Base-by-base conservation (phyloP, 805 yeast species). In the Nakazawaea ishiwadae region DNA sequence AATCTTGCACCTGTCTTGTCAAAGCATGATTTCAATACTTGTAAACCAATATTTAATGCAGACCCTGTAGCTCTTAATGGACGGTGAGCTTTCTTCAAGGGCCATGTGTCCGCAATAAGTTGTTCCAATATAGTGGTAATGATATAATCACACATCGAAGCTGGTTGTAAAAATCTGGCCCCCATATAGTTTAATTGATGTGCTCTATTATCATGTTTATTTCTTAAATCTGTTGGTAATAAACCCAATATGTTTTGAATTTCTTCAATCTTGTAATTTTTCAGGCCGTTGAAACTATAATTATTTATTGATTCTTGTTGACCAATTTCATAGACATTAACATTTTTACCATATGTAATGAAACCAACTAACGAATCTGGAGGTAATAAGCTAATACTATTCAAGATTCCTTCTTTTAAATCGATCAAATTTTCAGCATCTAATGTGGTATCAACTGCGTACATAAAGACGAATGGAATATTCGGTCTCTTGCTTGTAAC, bases 261-360 rank as follows among this genome's bases (percentile, higher is more conserved):
- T 35, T 75, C 70, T 26, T 69, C 77, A 14, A 62, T 52, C 0
- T 71, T 58, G 49, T 80, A 77, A 9, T 60, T 62, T 50, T 76
- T 79, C 3, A 58, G 50, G 17, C 88, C 88, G 52, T 79, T 79
- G 60, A 80, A 81, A 8, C 69, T 58, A 46, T 60, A 67, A 18
- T 62, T 55, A 17, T 64, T 61, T 15, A 60, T 52, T 2, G 57
- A 45, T 31, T 58, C 68, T 19, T 57, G 60, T 30, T 63, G 51
- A 3, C 64, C 59, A 16, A 79, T 55, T 49, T 80, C 83, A 52
- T 77, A 79, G 18, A 81, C 63, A 48, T 68, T 71, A 19, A 80
- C 81, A 52, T 77, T 66, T 42, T 76, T 76, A 4, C 86, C 87
- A 59, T 58, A 80, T 1, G 80, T 66, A 36, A 81, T 65, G 18